phyloP scores from a whole-genome alignment of 2,329 filamentous ascomycete genomes.

The Diaporthe aspalathi region DNA sequence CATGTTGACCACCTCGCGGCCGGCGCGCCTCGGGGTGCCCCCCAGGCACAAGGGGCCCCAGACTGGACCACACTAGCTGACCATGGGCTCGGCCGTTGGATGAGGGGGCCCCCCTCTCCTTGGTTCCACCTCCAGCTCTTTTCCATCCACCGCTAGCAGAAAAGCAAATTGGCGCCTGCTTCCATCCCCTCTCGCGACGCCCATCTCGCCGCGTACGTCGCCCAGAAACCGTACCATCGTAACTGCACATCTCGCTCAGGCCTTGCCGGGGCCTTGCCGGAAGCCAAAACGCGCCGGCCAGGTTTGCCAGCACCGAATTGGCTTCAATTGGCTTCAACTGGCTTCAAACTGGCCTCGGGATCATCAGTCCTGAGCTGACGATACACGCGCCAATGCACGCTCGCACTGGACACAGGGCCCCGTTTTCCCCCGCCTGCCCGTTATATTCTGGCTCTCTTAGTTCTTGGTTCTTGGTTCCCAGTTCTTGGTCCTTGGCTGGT shows the following conservation, averaged over 20 bases:
- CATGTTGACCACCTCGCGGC: neutral
- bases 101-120: neutral
- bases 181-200: neutral
- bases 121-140: conserved; percentile 23
- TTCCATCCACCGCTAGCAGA: conserved; percentile 15
- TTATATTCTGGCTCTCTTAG: no score
- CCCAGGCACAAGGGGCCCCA: neutral
- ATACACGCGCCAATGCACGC: conserved; percentile 26
- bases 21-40: no score
- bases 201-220: neutral
- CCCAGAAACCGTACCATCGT: neutral
- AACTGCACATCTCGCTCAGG: conserved; percentile 21
- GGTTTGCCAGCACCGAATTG: conserved; percentile 11
- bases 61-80: conserved; percentile 4
- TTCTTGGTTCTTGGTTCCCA: no score
- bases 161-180: conserved; percentile 28
- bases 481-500: neutral
- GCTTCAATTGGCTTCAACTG: conserved; percentile 26
- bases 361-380: conserved; percentile 4
- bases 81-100: conserved; percentile 30
- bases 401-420: neutral
- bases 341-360: conserved; percentile 13
- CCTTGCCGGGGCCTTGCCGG: conserved; percentile 1
- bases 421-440: neutral
- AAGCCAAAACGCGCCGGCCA: conserved; percentile 22